Conservation (phyloP, 768 basidiomycete species). For the Lepiota venenata region DNA sequence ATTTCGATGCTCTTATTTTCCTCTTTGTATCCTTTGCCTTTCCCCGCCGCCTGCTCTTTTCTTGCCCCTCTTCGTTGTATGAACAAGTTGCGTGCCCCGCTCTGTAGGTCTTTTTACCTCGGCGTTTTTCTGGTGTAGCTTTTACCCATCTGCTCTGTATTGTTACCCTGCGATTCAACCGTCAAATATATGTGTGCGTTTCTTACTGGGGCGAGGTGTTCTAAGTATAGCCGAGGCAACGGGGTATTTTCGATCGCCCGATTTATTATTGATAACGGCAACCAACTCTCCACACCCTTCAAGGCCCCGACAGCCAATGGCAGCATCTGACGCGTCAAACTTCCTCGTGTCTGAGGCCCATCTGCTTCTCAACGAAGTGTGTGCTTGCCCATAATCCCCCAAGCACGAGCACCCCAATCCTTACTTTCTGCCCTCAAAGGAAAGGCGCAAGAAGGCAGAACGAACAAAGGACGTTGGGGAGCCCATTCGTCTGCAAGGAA, state of each 20-base stretch:
- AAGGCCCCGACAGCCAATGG: slow-evolving; percentile 8
- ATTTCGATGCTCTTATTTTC: not conserved
- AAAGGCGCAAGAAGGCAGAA: slow-evolving; percentile 70
- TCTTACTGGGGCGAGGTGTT: not conserved
- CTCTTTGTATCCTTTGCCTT: slow-evolving; percentile 4
- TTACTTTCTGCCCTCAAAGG: slow-evolving; percentile 33
- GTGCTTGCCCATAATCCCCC: slow-evolving; percentile 16
- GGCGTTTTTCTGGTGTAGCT: slow-evolving; percentile 13
- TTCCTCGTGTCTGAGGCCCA: slow-evolving; percentile 75
- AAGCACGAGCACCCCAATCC: too few relatives aligned
- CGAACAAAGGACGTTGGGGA: slow-evolving; percentile 68
- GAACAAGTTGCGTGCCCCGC: slow-evolving; percentile 1
- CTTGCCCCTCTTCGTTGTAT: slow-evolving; percentile 10
- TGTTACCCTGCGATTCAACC: slow-evolving; percentile 1
- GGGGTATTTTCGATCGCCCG: too few relatives aligned
- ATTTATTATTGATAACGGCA: not conserved
- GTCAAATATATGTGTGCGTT: slow-evolving; percentile 8
- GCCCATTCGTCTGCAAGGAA: slow-evolving; percentile 75
- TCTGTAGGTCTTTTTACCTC: slow-evolving; percentile 1
- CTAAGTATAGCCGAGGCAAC: not conserved
- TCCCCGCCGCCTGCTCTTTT: slow-evolving; percentile 4
- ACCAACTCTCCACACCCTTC: not conserved
- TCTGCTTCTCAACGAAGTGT: slow-evolving; percentile 56
- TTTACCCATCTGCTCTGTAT: slow-evolving; percentile 11
- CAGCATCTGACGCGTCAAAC: slow-evolving; percentile 35